Evolutionary conservation across 306 rosid species (phyloP).

Genomic region (Cotoneaster glaucophyllus): DNA sequence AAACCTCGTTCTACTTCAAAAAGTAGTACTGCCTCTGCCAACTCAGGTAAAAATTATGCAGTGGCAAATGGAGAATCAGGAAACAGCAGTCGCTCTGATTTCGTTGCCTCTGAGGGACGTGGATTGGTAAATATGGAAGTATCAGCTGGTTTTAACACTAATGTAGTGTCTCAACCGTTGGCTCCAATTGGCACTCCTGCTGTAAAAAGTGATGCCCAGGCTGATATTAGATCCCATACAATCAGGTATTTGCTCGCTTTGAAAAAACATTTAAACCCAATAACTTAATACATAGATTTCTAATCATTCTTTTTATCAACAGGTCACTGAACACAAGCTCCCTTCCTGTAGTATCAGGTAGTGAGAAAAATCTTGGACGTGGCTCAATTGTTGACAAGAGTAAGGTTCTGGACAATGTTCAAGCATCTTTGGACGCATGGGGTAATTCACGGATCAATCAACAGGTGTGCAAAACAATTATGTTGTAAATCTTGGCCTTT

Average conservation of each 20-base stretch:
- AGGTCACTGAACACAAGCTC: slow-evolving; percentile 56
- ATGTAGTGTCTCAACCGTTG: slow-evolving; percentile 48
- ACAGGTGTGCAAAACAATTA: slow-evolving; percentile 49
- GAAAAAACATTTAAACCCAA: background rate
- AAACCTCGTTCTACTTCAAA: slow-evolving; percentile 47
- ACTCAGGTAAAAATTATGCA: slow-evolving; percentile 39
- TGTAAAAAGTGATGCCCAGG: slow-evolving; percentile 62
- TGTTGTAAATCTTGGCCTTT: background rate
- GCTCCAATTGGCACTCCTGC: slow-evolving; percentile 94
- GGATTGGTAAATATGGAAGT: slow-evolving; percentile 41
- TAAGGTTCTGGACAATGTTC: slow-evolving; percentile 55
- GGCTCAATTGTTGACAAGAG: slow-evolving; percentile 58
- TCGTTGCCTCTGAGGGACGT: slow-evolving; percentile 45
- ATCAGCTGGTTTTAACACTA: slow-evolving; percentile 58
- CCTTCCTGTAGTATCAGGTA: slow-evolving; percentile 41
- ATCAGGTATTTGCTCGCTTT: slow-evolving; percentile 42
- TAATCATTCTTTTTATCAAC: slow-evolving; percentile 17
- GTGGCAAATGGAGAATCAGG: slow-evolving; percentile 36
- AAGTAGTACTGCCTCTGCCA: slow-evolving; percentile 28
- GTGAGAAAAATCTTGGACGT: slow-evolving; percentile 40
- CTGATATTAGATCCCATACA: slow-evolving; percentile 56
- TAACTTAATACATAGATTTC: background rate
- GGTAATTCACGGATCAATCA: slow-evolving; percentile 58
- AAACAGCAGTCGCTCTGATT: slow-evolving; percentile 34
- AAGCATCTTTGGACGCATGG: slow-evolving; percentile 70